Evolutionary conservation across 1,139 yeast species (phyloP).

Genomic region (Ashbya aceris): DNA sequence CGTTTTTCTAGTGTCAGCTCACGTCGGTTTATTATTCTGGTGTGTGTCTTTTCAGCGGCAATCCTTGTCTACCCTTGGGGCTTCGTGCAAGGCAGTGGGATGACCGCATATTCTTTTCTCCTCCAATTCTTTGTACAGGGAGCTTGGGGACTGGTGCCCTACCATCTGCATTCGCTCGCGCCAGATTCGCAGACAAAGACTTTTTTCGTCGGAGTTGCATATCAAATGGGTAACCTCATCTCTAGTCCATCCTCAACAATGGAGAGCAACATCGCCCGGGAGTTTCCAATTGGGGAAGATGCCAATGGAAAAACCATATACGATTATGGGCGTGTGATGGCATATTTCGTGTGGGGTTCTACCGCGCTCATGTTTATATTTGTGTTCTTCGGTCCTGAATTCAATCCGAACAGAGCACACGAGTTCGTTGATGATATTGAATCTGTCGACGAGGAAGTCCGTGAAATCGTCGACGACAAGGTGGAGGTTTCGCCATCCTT

Average conservation of each 20-base stretch:
- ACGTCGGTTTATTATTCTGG: slow-evolving; percentile 49
- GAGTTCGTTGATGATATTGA: slow-evolving; percentile 3
- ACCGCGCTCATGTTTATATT: slow-evolving; percentile 52
- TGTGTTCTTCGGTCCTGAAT: slow-evolving; percentile 67
- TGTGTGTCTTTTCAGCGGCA: slow-evolving; percentile 61
- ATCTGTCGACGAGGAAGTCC: no score
- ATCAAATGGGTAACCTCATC: slow-evolving; percentile 77
- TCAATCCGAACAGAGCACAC: slow-evolving; percentile 29
- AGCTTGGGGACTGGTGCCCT: slow-evolving; percentile 81
- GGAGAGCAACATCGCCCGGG: slow-evolving; percentile 64
- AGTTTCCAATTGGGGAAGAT: slow-evolving; percentile 42
- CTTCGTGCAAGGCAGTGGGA: slow-evolving; percentile 36
- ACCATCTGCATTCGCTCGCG: slow-evolving; percentile 68
- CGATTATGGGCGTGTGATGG: slow-evolving; percentile 63
- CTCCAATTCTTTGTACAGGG: slow-evolving; percentile 79
- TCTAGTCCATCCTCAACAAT: slow-evolving; percentile 80
- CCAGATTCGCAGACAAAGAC: slow-evolving; percentile 61
- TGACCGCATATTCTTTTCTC: slow-evolving; percentile 72
- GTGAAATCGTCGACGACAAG: no score
- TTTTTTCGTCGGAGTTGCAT: slow-evolving; percentile 56
- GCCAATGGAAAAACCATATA: slow-evolving; percentile 29
- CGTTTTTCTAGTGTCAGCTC: slow-evolving; percentile 53
- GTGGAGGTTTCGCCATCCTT: no score
- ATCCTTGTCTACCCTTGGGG: slow-evolving; percentile 71
- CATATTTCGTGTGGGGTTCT: slow-evolving; percentile 74